Evolutionary conservation across 169 alveolate genomes (phyloP), one percentile per base, ranked within the genome.

Genomic region (Miamiensis avidus): DNA sequence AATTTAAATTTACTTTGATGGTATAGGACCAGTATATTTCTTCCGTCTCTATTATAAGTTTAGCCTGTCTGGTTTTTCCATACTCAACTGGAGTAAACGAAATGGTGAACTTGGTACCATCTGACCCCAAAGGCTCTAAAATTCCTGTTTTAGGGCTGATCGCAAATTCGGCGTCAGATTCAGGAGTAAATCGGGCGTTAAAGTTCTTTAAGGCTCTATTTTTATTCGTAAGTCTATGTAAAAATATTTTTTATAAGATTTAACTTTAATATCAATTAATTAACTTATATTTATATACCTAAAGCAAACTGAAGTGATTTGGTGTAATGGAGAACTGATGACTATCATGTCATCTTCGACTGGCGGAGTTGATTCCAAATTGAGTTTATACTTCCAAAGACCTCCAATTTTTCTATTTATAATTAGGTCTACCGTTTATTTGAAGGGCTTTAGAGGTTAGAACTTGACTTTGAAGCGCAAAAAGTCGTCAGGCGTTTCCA

Each of bases 11-110:
- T 28, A 65, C 31, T 31, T 11, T 4, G 4, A 20, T 86, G 20
- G 20, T 49, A 49, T 49, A 49, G 20, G 69, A 86, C 95, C 95
- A 91, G 77, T 89, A 91, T 49, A 91, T 91, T 31, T 89, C 91
- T 29, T 91, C 95, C 4, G 95, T 91, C 84, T 91, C 95, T 76
- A 91, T 91, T 28, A 91, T 91, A 64, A 91, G 87, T 49, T 91
- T 91, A 15, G 89, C 95, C 73, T 88, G 82, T 76, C 88, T 89
- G 29, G 85, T 87, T 86, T 88, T 91, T n/a, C 95, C 95, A 87
- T 91, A 91, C 84, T 91, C 93, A 31, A 88, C 87, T n/a, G 95
- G 95, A 27, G 85, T 88, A 84, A 88, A 91, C 29, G 91, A 85
- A 33, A 91, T 65, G 4, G 86, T 88, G 72, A 91, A 91, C 82